phyloP scores from a whole-genome alignment of 2,329 filamentous ascomycete genomes.

The Colletotrichum gigasporum region DNA sequence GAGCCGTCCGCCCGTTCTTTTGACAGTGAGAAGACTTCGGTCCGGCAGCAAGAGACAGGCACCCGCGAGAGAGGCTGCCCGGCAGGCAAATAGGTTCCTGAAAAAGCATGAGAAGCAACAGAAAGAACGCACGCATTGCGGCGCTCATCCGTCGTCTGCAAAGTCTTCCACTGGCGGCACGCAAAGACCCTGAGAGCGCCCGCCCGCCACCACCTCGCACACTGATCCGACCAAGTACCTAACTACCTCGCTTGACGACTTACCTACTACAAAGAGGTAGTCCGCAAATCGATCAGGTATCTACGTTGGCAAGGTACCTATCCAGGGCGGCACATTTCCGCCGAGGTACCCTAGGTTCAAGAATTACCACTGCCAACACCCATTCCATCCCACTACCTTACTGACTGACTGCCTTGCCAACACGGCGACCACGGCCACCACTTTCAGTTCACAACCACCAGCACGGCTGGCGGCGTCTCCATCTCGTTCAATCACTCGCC shows the following conservation, averaged over 20 bases:
- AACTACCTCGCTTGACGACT: too few species aligned
- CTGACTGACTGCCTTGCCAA: too few species aligned
- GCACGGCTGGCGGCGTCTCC: background rate
- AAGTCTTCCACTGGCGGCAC: too few species aligned
- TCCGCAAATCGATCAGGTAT: background rate
- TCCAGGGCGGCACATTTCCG: background rate
- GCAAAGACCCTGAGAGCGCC: too few species aligned
- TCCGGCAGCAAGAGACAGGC: background rate
- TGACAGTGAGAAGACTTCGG: too few species aligned
- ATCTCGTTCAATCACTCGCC: background rate
- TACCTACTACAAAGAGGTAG: too few species aligned
- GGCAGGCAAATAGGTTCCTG: slow-evolving; percentile 9
- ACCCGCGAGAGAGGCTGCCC: background rate
- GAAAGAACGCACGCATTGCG: background rate
- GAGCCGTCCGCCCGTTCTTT: too few species aligned
- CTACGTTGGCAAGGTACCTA: background rate
- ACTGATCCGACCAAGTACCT: too few species aligned
- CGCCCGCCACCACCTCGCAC: too few species aligned
- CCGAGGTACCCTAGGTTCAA: background rate
- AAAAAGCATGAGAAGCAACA: background rate
- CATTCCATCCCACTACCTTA: background rate
- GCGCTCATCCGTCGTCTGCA: too few species aligned
- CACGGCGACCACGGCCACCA: too few species aligned
- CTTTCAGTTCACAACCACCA: too few species aligned
- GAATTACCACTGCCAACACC: background rate